phyloP scores from a whole-genome alignment of 345 rosid species.

The Syzygium aqueum region DNA sequence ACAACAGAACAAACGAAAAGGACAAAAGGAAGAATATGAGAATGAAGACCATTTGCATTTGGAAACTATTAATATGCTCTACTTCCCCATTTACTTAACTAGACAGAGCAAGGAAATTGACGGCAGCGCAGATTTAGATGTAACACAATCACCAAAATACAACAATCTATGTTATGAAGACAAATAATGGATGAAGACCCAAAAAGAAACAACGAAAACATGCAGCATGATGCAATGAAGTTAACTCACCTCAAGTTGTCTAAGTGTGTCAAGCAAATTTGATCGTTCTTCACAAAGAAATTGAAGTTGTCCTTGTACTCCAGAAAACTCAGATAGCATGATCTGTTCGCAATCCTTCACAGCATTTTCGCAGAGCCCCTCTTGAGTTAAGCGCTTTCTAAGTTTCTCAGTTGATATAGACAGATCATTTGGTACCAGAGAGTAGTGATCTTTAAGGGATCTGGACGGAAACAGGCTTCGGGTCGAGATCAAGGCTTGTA shows the following conservation, averaged over 20 bases:
- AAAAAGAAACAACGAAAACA: neutral
- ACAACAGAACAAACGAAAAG: neutral
- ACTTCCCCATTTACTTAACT: neutral
- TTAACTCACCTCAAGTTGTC: slow-evolving; percentile 78
- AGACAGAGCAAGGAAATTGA: neutral
- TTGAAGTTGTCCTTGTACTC: slow-evolving; percentile 58
- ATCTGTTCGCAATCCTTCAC: slow-evolving; percentile 90
- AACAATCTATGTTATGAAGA: neutral
- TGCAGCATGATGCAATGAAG: neutral
- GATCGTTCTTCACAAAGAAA: slow-evolving; percentile 75
- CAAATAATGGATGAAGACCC: neutral
- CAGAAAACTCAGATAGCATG: slow-evolving; percentile 77
- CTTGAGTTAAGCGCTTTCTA: slow-evolving; percentile 53
- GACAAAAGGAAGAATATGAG: neutral
- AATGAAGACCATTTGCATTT: neutral
- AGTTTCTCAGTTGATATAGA: slow-evolving; percentile 77
- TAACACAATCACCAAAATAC: neutral
- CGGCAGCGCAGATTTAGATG: neutral
- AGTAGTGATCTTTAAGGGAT: slow-evolving; percentile 47
- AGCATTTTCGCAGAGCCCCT: slow-evolving; percentile 51
- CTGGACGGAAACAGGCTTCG: slow-evolving; percentile 56
- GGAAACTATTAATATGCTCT: neutral
- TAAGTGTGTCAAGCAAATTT: slow-evolving; percentile 62
- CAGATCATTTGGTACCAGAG: slow-evolving; percentile 48
- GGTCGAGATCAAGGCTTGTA: slow-evolving; percentile 76